Base-by-base conservation (phyloP, 306 rosid genomes). In the Canavalia ensiformis region DNA sequence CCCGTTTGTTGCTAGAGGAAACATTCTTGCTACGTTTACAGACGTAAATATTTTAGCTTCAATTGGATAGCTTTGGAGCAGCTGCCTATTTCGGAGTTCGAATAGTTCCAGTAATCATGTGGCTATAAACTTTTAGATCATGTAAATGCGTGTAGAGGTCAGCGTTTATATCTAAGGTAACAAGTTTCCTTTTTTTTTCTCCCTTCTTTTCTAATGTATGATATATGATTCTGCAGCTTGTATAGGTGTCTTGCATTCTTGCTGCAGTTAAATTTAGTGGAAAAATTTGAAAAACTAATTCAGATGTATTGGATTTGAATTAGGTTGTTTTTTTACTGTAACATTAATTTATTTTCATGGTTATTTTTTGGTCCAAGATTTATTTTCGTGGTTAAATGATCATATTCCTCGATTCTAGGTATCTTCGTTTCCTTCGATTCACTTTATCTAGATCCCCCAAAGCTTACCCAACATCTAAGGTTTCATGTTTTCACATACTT, bases 21-120 rank as follows among this genome's bases (percentile, higher is more conserved):
- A 91, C 87, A 35, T 86, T 84, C 89, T 86, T 95, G 87, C 92
- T 95, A 60, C 85, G 92, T 73, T 81, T 90, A 51, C 86, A 70
- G 79, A 80, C 76, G 30, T 82, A 63, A 79, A 87, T 51, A 62
- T 12, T 52, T 71, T 41, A 18, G 13, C 70, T 64, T 73, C 80
- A 71, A 18, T 72, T 64, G 73, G 81, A 67, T 45, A 31, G 50
- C 71, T 78, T 37, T 7, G 6, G 41, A 81, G 41, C 54, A 62
- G 42, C 55, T 77, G 77, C 1, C 8, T 50, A 67, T 68, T 76
- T 55, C 77, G 77, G 46, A 57, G 37, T 72, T 37, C 46, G 35
- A 28, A 5, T 68, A 4, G 55, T 44, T 67, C 47, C 65, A 57
- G 35, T 47, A 31, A 74, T 56, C 54, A 41, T 75, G 31, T 29